phyloP scores from a whole-genome alignment of 2,329 filamentous ascomycete species.

The Amauroascus verrucosus region DNA sequence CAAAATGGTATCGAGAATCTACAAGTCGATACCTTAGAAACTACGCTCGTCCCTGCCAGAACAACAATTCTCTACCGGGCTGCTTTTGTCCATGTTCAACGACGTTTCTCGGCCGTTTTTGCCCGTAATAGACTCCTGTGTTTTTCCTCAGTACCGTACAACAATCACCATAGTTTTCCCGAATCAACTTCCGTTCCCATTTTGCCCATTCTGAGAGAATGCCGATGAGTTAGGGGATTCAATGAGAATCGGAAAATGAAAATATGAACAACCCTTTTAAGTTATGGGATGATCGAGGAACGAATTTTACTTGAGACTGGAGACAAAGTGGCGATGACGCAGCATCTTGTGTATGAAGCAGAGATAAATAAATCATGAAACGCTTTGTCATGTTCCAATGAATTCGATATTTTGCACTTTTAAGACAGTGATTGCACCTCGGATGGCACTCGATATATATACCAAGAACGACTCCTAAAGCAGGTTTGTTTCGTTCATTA shows the following conservation, averaged over 20 bases:
- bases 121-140: too few species aligned
- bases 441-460: too few species aligned
- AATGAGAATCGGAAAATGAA: background rate
- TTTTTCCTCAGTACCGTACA: too few species aligned
- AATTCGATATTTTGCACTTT: background rate
- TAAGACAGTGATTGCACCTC: too few species aligned
- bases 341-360: slow-evolving; percentile 8
- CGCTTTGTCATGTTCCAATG: slow-evolving; percentile 2
- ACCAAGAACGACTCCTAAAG: too few species aligned
- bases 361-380: slow-evolving; percentile 10
- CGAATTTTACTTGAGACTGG: background rate
- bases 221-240: background rate
- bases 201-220: background rate
- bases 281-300: background rate
- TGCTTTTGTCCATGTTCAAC: background rate
- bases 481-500: too few species aligned
- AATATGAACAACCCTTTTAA: too few species aligned
- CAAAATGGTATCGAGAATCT: background rate
- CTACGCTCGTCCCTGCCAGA: background rate
- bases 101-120: background rate
- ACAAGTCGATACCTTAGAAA: slow-evolving; percentile 1
- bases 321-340: background rate
- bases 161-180: background rate
- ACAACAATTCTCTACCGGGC: background rate
- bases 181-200: background rate